Percentiles rank a stretch among this genome's conserved stretches.
Conservation (phyloP, 1,284 basidiomycete species). For the Malassezia arunalokei region DNA sequence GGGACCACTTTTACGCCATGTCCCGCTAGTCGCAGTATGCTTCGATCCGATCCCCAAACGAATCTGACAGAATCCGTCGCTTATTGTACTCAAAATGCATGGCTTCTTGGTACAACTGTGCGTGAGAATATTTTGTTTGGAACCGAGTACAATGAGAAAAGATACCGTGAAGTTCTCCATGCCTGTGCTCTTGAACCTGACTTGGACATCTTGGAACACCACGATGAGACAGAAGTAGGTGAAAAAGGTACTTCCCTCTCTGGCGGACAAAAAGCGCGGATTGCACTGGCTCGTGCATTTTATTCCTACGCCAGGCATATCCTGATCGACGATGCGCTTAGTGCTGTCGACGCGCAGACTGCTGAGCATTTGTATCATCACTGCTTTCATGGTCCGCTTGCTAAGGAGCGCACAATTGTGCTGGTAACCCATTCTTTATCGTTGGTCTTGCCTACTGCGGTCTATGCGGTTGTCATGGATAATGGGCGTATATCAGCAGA, state of each 20-base stretch:
- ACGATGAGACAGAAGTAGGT: constrained; percentile 81
- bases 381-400: constrained; percentile 56
- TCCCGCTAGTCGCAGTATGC: background rate
- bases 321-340: constrained; percentile 22
- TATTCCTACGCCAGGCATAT: constrained; percentile 16
- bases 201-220: constrained; percentile 52
- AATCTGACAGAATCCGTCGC: constrained; percentile 52
- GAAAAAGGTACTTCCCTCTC: constrained; percentile 53
- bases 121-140: constrained; percentile 25
- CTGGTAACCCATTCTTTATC: constrained; percentile 78
- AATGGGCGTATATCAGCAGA: constrained; percentile 62
- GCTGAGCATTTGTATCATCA: constrained; percentile 60
- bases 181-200: constrained; percentile 19
- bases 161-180: constrained; percentile 16
- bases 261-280: constrained; percentile 25
- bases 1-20: constrained; percentile 12
- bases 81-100: constrained; percentile 19
- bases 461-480: constrained; percentile 61
- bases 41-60: constrained; percentile 48
- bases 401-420: constrained; percentile 60
- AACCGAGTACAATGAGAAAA: constrained; percentile 12
- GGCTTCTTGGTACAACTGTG: constrained; percentile 19
- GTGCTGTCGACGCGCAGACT: constrained; percentile 24
- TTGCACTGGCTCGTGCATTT: constrained; percentile 23
- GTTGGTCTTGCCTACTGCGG: constrained; percentile 58